phyloP scores from a whole-genome alignment of 495 filamentous ascomycete species.

The Neurospora tetraspora region DNA sequence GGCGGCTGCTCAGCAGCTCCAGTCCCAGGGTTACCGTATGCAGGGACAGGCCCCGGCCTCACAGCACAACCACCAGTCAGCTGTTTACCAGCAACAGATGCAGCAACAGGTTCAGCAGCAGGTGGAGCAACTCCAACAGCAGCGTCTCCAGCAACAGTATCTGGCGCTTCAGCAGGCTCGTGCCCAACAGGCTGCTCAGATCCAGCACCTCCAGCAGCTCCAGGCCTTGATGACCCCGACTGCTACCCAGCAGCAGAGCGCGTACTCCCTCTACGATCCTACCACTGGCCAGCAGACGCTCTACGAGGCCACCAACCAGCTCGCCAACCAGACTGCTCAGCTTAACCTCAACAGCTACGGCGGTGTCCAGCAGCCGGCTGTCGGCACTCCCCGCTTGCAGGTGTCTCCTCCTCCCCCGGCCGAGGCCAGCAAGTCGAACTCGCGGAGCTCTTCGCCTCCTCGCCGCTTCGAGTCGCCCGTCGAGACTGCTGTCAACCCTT shows the following conservation, averaged over 20 bases:
- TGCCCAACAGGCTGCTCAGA: constrained; percentile 17
- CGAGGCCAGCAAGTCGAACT: constrained; percentile 37
- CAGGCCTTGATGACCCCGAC: constrained; percentile 52
- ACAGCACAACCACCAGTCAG: constrained; percentile 30
- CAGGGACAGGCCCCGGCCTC: constrained; percentile 34
- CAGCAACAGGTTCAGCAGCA: constrained; percentile 16
- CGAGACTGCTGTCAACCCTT: constrained; percentile 40
- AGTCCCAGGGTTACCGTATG: constrained; percentile 67
- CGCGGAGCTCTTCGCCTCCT: constrained; percentile 58
- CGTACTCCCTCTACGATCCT: constrained; percentile 77
- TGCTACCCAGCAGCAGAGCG: constrained; percentile 35
- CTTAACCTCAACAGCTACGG: constrained; percentile 13
- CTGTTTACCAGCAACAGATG: constrained; percentile 36
- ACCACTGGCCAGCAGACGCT: constrained; percentile 72
- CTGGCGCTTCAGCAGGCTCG: not conserved
- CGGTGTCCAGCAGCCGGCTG: constrained; percentile 28
- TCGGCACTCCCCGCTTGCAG: constrained; percentile 52
- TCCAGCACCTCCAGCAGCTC: constrained; percentile 47
- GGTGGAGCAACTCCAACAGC: constrained; percentile 35
- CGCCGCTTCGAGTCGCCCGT: constrained; percentile 55
- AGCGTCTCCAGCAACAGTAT: constrained; percentile 3
- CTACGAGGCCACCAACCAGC: constrained; percentile 32
- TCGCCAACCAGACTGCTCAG: constrained; percentile 20
- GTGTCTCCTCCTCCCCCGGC: constrained; percentile 69
- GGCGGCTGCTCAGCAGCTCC: constrained; percentile 64